phyloP scores from a whole-genome alignment of 1,284 basidiomycete genomes.

The Porodaedalea pini region DNA sequence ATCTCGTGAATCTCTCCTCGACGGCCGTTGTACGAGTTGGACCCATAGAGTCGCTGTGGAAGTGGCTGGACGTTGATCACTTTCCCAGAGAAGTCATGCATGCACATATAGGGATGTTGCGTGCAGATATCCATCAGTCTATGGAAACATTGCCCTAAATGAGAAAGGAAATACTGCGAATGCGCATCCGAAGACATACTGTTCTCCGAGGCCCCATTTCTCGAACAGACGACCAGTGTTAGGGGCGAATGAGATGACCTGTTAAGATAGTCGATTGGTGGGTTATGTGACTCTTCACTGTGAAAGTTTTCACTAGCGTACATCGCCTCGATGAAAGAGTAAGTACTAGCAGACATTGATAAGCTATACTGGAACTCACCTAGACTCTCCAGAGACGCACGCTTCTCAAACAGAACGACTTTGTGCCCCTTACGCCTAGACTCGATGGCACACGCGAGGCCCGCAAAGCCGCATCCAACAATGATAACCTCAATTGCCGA shows the following conservation, averaged over 20 bases:
- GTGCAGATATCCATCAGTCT: slow-evolving; percentile 27
- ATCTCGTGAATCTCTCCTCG: slow-evolving; percentile 28
- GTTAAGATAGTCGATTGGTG: not conserved
- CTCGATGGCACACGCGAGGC: slow-evolving; percentile 32
- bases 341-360: not conserved
- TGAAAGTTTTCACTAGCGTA: not conserved
- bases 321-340: slow-evolving; percentile 7
- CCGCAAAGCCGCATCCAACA: slow-evolving; percentile 32
- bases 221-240: slow-evolving; percentile 26
- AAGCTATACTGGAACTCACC: slow-evolving; percentile 6
- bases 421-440: slow-evolving; percentile 29
- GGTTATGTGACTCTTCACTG: not conserved
- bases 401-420: slow-evolving; percentile 29
- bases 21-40: slow-evolving; percentile 28
- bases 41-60: slow-evolving; percentile 23
- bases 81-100: slow-evolving; percentile 27
- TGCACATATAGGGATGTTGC: slow-evolving; percentile 22
- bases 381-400: slow-evolving; percentile 14
- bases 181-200: slow-evolving; percentile 6
- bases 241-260: slow-evolving; percentile 21
- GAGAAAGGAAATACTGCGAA: not conserved
- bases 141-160: not conserved
- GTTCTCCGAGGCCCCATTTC: slow-evolving; percentile 28
- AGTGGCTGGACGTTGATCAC: slow-evolving; percentile 26
- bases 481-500: slow-evolving; percentile 24